Evolutionary conservation across 2,329 filamentous ascomycete genomes (phyloP), one percentile per base, ranked within the genome.

Genomic region (Alternaria panax): DNA sequence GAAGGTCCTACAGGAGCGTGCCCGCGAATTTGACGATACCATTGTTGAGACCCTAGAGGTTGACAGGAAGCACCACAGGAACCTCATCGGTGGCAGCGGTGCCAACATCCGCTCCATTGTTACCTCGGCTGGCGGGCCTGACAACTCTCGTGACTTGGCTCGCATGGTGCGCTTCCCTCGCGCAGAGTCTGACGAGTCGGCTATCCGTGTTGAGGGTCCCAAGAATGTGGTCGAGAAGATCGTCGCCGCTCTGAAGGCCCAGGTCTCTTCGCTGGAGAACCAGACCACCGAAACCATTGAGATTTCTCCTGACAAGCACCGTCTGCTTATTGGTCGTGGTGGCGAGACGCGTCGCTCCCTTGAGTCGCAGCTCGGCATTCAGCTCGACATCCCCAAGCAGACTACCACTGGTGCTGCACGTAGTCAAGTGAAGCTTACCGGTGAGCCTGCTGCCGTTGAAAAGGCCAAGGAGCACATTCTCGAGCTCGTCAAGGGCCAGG

Each of bases 161-260:
- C 91, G 94, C 64, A 92, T 94, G 71, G 92, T 99, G 60, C 93
- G 94, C 77, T 98, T 99, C 84, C 95, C 95, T 57, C 93, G 93
- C 77, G 89, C 92, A 66, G 93, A 96, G 58, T 87, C 90, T 52
- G 89, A 91, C 60, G 92, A 91, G 43, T 92, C 90, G 73, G 86
- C 86, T 25, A 97, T 99, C 79, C 93, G 90, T 75, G 84, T 99
- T 6, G 93, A 97, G 80, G 95, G 95, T 28, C 90, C 90, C 47
- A 88, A 87, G 63, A 88, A 88, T 38, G 84, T 99, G 24, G 94
- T 98, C 2, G 90, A 97, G 70, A 96, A 92, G 80, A 96, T 99
- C 69, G 84, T 94, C 71, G 85, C 89, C 53, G 86, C 91, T 25
- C 96, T 99, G 69, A 82, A 95, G 73, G 85, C 88, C 46, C 91